Evolutionary conservation across 2,329 filamentous ascomycete species (phyloP).

Genomic region (Bipolaris bicolor): DNA sequence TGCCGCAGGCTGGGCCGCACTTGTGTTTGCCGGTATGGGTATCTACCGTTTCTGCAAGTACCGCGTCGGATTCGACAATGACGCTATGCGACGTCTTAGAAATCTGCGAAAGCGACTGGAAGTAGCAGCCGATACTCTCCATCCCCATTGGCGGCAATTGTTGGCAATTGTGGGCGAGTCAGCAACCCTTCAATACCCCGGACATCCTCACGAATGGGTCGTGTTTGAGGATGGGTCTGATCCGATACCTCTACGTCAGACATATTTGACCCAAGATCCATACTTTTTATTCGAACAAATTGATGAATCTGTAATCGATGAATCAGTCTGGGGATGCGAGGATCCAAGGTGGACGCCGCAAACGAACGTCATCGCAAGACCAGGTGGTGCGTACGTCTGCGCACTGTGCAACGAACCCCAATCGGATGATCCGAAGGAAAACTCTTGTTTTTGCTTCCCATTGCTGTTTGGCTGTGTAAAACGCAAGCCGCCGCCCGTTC

Average conservation of each 20-base stretch:
- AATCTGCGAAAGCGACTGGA: slow-evolving; percentile 57
- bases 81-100: slow-evolving; percentile 57
- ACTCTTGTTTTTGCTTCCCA: slow-evolving; percentile 61
- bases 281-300: slow-evolving; percentile 58
- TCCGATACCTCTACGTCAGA: slow-evolving; percentile 54
- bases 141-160: slow-evolving; percentile 60
- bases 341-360: slow-evolving; percentile 56
- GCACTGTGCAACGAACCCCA: slow-evolving; percentile 56
- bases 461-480: slow-evolving; percentile 57
- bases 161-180: slow-evolving; percentile 56
- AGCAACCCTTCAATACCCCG: slow-evolving; percentile 51
- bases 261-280: slow-evolving; percentile 56
- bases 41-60: slow-evolving; percentile 69
- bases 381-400: slow-evolving; percentile 49
- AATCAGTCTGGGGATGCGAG: slow-evolving; percentile 55
- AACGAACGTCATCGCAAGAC: slow-evolving; percentile 32
- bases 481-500: slow-evolving; percentile 53
- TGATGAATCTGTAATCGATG: slow-evolving; percentile 58
- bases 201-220: slow-evolving; percentile 62
- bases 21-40: slow-evolving; percentile 64
- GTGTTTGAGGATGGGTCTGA: slow-evolving; percentile 53
- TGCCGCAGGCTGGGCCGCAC: slow-evolving; percentile 61
- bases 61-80: slow-evolving; percentile 59
- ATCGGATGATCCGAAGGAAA: slow-evolving; percentile 57
- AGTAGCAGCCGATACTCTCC: slow-evolving; percentile 60